These are phyloP conservation scores for grape (Vitis vinifera) DNA, from an alignment of 164 flowering plant genomes.

Conservation along the genomic window ASM3070453v1 NC_081812.1:19480501-19481000, in stretches of 20 bases:
- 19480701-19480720: constrained; percentile 54
- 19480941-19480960: constrained; percentile 81
- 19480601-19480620: constrained; percentile 59
- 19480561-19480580: constrained; percentile 66
- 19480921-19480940: constrained; percentile 57
- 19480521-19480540: constrained; percentile 69
- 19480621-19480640: constrained; percentile 65
- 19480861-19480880: constrained; percentile 63
- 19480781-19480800: constrained; percentile 69
- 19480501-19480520: constrained; percentile 58
- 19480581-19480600: constrained; percentile 63
- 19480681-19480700: constrained; percentile 43
- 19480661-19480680: constrained; percentile 33
- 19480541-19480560: constrained; percentile 69
- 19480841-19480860: constrained; percentile 55
- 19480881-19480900: constrained; percentile 78
- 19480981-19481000: constrained; percentile 62
- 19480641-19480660: constrained; percentile 69
- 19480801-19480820: constrained; percentile 52
- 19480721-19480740: constrained; percentile 67
- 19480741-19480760: constrained; percentile 61
- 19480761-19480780: constrained; percentile 71
- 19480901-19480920: constrained; percentile 77
- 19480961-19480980: constrained; percentile 70
- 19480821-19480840: constrained; percentile 75